A percentile compares a stretch with the other conserved stretches of the same genome.
These are phyloP conservation scores for Yamadazyma philogaea DNA, from an alignment of 805 yeast genomes.

Conservation along the genomic window DNA sequence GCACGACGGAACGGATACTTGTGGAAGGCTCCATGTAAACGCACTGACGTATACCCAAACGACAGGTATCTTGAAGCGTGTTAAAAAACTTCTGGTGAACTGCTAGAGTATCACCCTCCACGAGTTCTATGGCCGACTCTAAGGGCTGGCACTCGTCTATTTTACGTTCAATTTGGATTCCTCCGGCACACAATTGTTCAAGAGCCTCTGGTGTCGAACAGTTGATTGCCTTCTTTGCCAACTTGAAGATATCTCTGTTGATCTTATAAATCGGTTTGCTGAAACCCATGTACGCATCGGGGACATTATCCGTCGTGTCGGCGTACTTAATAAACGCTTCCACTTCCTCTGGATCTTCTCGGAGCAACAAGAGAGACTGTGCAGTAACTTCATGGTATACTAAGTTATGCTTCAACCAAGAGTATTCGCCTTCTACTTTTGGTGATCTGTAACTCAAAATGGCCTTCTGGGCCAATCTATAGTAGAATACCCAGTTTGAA, in stretches of 20 bases:
- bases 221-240: neutral
- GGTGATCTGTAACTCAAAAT: neutral
- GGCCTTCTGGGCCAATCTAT: constrained; percentile 4
- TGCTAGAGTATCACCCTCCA: neutral
- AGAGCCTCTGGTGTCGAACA: neutral
- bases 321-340: neutral
- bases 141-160: constrained; percentile 2
- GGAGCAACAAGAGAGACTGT: neutral
- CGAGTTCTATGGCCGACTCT: constrained; percentile 1
- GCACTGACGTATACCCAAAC: constrained; percentile 3
- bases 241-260: neutral
- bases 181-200: constrained; percentile 1
- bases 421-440: neutral
- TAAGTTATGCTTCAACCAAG: constrained; percentile 4
- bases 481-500: constrained; percentile 5
- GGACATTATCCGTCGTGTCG: neutral
- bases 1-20: neutral
- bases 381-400: constrained; percentile 7
- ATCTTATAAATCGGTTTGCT: constrained; percentile 1
- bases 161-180: neutral
- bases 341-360: constrained; percentile 1
- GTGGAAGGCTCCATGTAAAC: constrained; percentile 1
- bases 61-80: constrained; percentile 2
- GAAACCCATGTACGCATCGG: constrained; percentile 6
- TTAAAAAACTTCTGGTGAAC: neutral